A percentile compares a stretch with the other conserved stretches of the same genome.
These are phyloP conservation scores for Beverwykella pulmonaria DNA, from an alignment of 495 filamentous ascomycete species.

Conservation along the genomic window DNA sequence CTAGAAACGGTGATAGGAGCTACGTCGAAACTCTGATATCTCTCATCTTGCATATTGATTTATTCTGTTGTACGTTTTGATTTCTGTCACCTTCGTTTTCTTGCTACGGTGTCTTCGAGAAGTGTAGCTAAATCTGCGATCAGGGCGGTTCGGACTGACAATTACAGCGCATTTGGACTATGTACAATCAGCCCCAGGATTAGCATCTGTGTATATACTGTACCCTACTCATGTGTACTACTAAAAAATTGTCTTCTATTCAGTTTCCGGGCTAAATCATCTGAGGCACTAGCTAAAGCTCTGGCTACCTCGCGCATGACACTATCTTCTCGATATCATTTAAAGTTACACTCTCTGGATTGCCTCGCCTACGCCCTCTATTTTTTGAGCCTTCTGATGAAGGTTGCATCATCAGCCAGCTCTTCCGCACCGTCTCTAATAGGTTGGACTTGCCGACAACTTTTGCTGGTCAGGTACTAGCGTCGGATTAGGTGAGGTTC, in stretches of 20 bases:
- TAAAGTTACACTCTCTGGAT: not conserved
- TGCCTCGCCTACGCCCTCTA: no score
- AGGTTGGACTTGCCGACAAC: no score
- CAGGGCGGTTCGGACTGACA: not conserved
- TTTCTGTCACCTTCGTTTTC: not conserved
- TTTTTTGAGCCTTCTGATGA: no score
- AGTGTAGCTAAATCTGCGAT: not conserved
- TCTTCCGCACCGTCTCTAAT: no score
- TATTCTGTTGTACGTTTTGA: not conserved
- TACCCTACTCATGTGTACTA: not conserved
- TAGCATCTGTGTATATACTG: not conserved
- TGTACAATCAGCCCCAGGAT: not conserved
- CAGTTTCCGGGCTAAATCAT: not conserved
- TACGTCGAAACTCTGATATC: not conserved
- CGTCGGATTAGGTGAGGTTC: no score
- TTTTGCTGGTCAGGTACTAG: no score
- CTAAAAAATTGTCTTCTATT: not conserved
- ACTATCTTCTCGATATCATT: not conserved
- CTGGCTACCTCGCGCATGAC: not conserved
- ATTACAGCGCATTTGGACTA: not conserved
- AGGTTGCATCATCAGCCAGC: no score
- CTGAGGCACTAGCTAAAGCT: not conserved
- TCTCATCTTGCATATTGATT: not conserved
- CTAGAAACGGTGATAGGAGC: conserved; percentile 8
- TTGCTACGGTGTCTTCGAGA: not conserved